Evolutionary conservation across 208 protist species (phyloP).

Genomic region (Crithidia fasciculata): DNA sequence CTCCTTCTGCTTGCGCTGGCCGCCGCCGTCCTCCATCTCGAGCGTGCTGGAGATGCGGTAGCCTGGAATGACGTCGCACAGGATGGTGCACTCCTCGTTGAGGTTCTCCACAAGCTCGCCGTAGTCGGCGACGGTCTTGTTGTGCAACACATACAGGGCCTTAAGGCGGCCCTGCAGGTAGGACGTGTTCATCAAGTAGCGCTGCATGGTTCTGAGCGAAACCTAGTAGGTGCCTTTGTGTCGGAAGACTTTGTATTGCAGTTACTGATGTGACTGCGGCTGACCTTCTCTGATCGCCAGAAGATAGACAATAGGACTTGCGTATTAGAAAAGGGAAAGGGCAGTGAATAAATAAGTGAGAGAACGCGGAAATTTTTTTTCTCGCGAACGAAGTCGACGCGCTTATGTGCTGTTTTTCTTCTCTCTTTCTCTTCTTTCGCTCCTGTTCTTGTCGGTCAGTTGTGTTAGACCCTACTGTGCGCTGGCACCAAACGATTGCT

Average conservation of each 20-base stretch:
- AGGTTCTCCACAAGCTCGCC: slow-evolving; percentile 87
- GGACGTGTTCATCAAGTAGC: slow-evolving; percentile 94
- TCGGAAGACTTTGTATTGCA: too few species aligned
- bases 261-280: too few species aligned
- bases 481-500: too few species aligned
- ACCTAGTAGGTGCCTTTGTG: too few species aligned
- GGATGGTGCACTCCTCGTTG: slow-evolving; percentile 84
- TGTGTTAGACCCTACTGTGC: too few species aligned
- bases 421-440: too few species aligned
- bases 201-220: slow-evolving; percentile 66
- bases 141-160: slow-evolving; percentile 82
- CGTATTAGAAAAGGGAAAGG: not conserved
- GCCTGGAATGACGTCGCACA: slow-evolving; percentile 88
- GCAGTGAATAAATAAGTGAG: not conserved
- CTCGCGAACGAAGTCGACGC: not conserved
- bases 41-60: slow-evolving; percentile 89
- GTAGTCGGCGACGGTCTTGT: slow-evolving; percentile 80
- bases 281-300: too few species aligned
- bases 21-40: slow-evolving; percentile 81
- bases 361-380: not conserved
- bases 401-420: too few species aligned
- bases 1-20: slow-evolving; percentile 89
- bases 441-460: too few species aligned
- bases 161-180: slow-evolving; percentile 88
- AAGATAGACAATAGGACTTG: too few species aligned